phyloP scores from a whole-genome alignment of 805 yeast genomes.

The Kluyveromyces siamensis region DNA sequence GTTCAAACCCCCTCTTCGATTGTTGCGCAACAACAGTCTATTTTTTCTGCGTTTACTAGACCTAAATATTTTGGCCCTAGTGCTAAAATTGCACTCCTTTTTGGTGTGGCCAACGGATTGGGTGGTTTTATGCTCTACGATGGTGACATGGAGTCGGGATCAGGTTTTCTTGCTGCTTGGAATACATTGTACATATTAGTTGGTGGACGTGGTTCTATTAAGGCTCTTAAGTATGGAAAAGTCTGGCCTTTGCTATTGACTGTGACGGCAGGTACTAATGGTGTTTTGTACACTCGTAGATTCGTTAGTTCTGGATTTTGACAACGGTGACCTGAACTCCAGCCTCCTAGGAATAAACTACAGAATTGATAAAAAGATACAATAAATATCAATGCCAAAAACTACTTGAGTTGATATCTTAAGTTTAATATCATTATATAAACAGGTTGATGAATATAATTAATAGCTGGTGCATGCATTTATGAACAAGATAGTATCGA shows the following conservation, averaged over 20 bases:
- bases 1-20: conserved; percentile 8
- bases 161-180: conserved; percentile 81
- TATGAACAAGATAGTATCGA: background rate
- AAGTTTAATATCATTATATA: background rate
- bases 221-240: conserved; percentile 42
- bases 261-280: conserved; percentile 51
- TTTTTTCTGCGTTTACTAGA: conserved; percentile 10
- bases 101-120: conserved; percentile 52
- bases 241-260: conserved; percentile 55
- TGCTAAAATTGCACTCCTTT: conserved; percentile 36
- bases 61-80: conserved; percentile 28
- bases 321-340: background rate
- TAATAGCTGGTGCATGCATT: background rate
- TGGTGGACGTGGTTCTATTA: conserved; percentile 53
- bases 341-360: background rate
- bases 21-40: conserved; percentile 2
- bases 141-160: conserved; percentile 67
- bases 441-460: background rate
- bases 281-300: conserved; percentile 59
- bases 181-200: conserved; percentile 61
- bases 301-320: conserved; percentile 41
- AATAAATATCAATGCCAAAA: background rate
- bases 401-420: background rate
- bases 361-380: no score
- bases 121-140: conserved; percentile 73